Base-by-base conservation (phyloP, 108 stramenopile species). In the Nannochloropsis granulata region DNA sequence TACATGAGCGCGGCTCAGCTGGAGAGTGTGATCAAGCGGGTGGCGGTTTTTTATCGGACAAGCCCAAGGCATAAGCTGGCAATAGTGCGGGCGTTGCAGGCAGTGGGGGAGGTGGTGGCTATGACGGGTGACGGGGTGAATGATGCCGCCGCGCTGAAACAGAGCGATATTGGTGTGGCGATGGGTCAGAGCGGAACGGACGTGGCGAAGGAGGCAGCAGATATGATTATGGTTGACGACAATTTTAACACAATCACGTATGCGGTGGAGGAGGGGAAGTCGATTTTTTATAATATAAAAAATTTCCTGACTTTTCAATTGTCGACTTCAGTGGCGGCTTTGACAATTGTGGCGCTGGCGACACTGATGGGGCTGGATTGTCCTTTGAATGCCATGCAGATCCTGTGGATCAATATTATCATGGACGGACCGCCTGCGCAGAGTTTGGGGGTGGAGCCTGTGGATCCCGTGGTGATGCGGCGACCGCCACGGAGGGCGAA, bases 91-190 rank as follows among this genome's bases (percentile, higher is more conserved):
- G 97, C 97, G 24, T 89, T 98, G 25, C 97, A 98, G 88, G 84
- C 90, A 43, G 81, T 88, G 43, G 96, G 96, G 21, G 95, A 97
- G 78, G 94, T 98, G 80, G 97, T 98, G 44, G 97, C 96, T 45
- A 97, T 98, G 97, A 98, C 97, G 1, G 98, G 97, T 0, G 96
- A 98, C 85, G 97, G 97, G 79, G 98, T 99, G 0, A 98, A 98
- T 87, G 98, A 98, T 86, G 96, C 96, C 12, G 93, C 94, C 14
- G 96, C 98, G 14, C 91, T 99, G 78, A 96, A 96, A 90, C 85
- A 45, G 43, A 25, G 95, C 12, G 97, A 99, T 89, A 97, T 99
- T 87, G 98, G 98, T n/a, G 94, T 99, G 43, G 96, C 97, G 23
- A 97, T 99, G 96, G 97, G 97, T 44, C 89, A 88, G 82, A 90